Base-by-base conservation (phyloP, 768 basidiomycete genomes). In the Tricholomella constricta region DNA sequence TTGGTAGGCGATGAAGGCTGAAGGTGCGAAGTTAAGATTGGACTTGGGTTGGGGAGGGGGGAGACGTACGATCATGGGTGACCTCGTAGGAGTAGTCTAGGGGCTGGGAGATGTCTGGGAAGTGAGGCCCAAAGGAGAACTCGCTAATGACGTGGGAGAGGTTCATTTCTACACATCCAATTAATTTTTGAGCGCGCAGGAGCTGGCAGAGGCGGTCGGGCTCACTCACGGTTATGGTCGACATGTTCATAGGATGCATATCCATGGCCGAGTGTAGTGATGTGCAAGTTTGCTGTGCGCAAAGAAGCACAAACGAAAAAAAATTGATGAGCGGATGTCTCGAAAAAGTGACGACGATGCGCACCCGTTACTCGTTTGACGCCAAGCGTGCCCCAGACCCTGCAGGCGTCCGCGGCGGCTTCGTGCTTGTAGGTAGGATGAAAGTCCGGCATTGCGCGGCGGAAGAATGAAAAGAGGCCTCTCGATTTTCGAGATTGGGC, bases 51-150 rank as follows among this genome's bases (percentile, higher is more conserved):
- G 6, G 20, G 50, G 9, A 54, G 54, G 15, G 27, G 55, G 0
- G 52, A 51, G 17, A 78, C 89, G 65, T 63, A 91, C 88, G 81
- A 23, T 89, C 76, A 49, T 81, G 62, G 1, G 90, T 80, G 1
- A 85, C 61, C 67, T 96, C 90, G 54, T 89, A 89, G 1, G 91
- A 90, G 66, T 93, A 85, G 64, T 98, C 96, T 35, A 99, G 80
- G 1, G 96, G 96, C 67, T 99, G 96, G 1, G 84, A 82, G 45
- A 99, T 98, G 38, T 94, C 89, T 2, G 96, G 96, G 77, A 97
- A 98, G 75, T 89, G 86, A 2, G 94, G 91, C 1, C 96, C 96
- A 58, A 98, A 98, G 0, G 94, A 97, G 67, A 98, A 97, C 69
- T 99, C 96, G 47, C 87, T 87, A 64, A 98, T 94, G 57, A 97